Base-by-base conservation (phyloP, 2,329 filamentous ascomycete species). In the Colletotrichum sp. region DNA sequence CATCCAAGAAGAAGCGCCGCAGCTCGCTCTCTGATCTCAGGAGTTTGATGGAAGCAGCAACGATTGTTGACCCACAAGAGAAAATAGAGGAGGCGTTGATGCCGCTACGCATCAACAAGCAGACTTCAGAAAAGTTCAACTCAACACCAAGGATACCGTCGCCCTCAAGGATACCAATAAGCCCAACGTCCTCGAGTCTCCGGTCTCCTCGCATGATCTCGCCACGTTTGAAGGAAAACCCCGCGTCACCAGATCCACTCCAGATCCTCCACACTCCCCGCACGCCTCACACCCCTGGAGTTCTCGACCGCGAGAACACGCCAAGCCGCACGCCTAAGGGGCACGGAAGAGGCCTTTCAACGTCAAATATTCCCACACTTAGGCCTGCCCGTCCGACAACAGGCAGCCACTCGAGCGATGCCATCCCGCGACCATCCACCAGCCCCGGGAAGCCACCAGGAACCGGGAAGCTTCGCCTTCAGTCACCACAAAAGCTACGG, bases 1-100 rank as follows among this genome's bases (percentile, higher is more conserved):
- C 83, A n/a, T 85, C 88, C 60, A 93, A 91, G 82, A 96, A 93
- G 86, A 98, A 98, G 87, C 91, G 96, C 71, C 93, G 96, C 82
- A 98, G 96, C 85, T 98, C 96, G 30, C 87, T 99, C 57, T 98
- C 96, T 6, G 96, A 99, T 83, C 89, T 99, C 64, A 94, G 92
- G 79, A 90, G 88, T 72, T 87, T 95, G 21, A 93, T 96, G 85
- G 90, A 89, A 55, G 89, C 91, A 71, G 88, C 93, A 10, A 90
- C 87, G 13, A 84, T 93, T 1, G 86, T 85, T 80, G 88, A 83
- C 81, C 85, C 79, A 78, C 83, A 73, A 16, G 81, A 81, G 15
- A 83, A 85, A 28, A 82, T 85, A 2, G 79, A 83, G 32, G 82
- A 84, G 63, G 78, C 85, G 10, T 79, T 87, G 16, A 88, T 89